Conservation (phyloP, 1,284 basidiomycete genomes). For the Filobasidium uniguttulatum region DNA sequence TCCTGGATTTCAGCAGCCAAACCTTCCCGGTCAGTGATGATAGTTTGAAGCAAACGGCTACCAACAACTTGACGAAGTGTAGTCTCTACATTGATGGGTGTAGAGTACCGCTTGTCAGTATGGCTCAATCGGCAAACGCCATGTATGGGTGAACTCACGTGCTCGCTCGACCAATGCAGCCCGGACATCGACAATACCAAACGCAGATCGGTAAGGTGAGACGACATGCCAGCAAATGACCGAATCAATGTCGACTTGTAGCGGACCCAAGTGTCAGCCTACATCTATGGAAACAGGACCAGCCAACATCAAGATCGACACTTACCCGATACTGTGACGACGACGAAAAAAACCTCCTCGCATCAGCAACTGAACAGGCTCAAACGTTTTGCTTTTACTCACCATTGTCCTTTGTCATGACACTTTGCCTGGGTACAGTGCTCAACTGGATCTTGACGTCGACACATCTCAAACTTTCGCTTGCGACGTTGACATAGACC, state of each 20-base stretch:
- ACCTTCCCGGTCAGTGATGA: conserved; percentile 70
- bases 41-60: conserved; percentile 50
- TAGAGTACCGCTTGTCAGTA: not conserved
- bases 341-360: too few species aligned
- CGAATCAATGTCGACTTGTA: conserved; percentile 41
- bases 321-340: conserved; percentile 12
- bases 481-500: conserved; percentile 82
- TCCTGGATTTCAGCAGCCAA: conserved; percentile 92
- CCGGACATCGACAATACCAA: conserved; percentile 77
- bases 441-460: conserved; percentile 92
- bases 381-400: conserved; percentile 36
- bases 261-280: not conserved
- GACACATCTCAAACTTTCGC: conserved; percentile 60
- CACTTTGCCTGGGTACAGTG: conserved; percentile 69
- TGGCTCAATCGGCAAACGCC: not conserved
- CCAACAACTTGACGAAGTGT: conserved; percentile 91
- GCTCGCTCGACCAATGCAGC: conserved; percentile 81
- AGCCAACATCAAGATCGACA: not conserved
- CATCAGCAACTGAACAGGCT: too few species aligned
- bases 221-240: conserved; percentile 71
- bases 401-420: conserved; percentile 61
- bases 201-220: conserved; percentile 76
- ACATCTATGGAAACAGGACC: not conserved
- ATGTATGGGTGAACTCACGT: conserved; percentile 32
- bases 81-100: too few species aligned